A percentile compares a stretch with the other conserved stretches of the same genome.
phyloP scores from a whole-genome alignment of 2,329 filamentous ascomycete genomes.

The Fusarium sp. region DNA sequence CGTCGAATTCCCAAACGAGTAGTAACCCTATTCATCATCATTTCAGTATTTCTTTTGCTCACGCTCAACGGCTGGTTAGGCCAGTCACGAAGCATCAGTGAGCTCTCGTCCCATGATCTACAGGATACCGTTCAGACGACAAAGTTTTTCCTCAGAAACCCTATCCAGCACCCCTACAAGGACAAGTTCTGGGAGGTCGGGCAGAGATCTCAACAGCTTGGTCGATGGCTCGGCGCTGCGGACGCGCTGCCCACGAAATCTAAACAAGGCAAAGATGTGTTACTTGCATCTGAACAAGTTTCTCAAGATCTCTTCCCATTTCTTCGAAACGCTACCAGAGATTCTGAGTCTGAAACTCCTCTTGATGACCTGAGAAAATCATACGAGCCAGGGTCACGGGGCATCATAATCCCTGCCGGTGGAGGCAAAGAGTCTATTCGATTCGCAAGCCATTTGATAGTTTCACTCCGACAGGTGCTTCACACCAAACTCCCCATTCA shows the following conservation, averaged over 20 bases:
- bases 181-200: slow-evolving; percentile 50
- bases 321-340: slow-evolving; percentile 17
- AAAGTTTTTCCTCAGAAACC: slow-evolving; percentile 38
- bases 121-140: slow-evolving; percentile 6
- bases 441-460: slow-evolving; percentile 51
- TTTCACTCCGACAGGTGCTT: slow-evolving; percentile 47
- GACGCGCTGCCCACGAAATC: slow-evolving; percentile 3
- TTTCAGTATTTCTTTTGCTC: slow-evolving; percentile 7
- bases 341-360: slow-evolving; percentile 25
- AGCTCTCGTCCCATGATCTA: neutral
- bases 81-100: neutral
- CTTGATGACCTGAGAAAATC: slow-evolving; percentile 45
- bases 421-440: slow-evolving; percentile 44
- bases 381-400: slow-evolving; percentile 26
- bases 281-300: slow-evolving; percentile 10
- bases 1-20: slow-evolving; percentile 9
- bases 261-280: neutral
- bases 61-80: slow-evolving; percentile 7
- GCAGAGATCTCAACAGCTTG: slow-evolving; percentile 35
- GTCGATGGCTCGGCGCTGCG: slow-evolving; percentile 24
- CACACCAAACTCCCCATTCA: slow-evolving; percentile 50
- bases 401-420: slow-evolving; percentile 53
- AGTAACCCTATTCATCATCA: neutral
- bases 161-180: slow-evolving; percentile 47
- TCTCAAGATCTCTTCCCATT: slow-evolving; percentile 45